Evolutionary conservation across 2,329 filamentous ascomycete species (phyloP).

Genomic region (Alternaria dauci): DNA sequence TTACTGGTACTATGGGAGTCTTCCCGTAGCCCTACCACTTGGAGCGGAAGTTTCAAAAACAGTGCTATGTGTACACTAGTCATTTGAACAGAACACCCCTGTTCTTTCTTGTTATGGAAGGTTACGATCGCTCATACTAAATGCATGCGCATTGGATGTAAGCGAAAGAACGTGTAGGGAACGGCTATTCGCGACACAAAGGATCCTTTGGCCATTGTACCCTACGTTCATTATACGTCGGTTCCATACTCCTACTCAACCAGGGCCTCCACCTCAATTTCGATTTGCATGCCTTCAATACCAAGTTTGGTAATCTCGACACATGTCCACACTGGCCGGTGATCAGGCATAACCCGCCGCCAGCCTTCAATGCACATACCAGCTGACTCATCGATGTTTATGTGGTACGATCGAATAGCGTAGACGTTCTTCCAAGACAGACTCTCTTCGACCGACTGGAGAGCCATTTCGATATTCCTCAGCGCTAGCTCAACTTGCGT

Average conservation of each 20-base stretch:
- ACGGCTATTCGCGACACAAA: not conserved
- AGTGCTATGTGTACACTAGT: slow-evolving; percentile 10
- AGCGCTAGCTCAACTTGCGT: slow-evolving; percentile 53
- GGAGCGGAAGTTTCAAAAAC: slow-evolving; percentile 13
- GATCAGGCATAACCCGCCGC: slow-evolving; percentile 19
- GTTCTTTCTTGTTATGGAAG: not conserved
- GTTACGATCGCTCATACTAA: not conserved
- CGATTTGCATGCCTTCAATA: slow-evolving; percentile 19
- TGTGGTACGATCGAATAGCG: slow-evolving; percentile 20
- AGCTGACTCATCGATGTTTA: slow-evolving; percentile 10
- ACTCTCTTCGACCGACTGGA: slow-evolving; percentile 12
- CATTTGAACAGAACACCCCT: not conserved
- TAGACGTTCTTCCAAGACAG: slow-evolving; percentile 56
- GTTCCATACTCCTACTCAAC: not conserved
- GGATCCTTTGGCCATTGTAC: not conserved
- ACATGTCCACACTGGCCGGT: slow-evolving; percentile 22
- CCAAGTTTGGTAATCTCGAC: slow-evolving; percentile 21
- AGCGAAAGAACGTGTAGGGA: not conserved
- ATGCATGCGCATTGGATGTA: not conserved
- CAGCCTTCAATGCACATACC: slow-evolving; percentile 4
- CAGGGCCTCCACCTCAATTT: slow-evolving; percentile 24
- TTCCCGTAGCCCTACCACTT: slow-evolving; percentile 10
- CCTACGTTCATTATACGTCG: not conserved
- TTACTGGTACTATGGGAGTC: slow-evolving; percentile 14
- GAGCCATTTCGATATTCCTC: slow-evolving; percentile 62